Conservation (phyloP, 2,329 filamentous ascomycete genomes). For the Fusarium miscanthi region DNA sequence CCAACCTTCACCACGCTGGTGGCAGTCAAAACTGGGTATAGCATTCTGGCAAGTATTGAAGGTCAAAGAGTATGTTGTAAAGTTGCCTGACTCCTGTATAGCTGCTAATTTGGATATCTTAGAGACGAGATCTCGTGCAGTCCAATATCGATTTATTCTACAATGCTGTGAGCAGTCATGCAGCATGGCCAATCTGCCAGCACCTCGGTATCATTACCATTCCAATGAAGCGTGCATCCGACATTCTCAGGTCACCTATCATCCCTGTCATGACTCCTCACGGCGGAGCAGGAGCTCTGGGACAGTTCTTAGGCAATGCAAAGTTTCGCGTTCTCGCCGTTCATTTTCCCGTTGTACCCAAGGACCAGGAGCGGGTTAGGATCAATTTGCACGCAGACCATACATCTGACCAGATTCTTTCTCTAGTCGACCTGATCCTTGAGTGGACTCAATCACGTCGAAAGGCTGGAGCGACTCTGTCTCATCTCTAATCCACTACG, state of each 20-base stretch:
- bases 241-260: background rate
- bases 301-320: background rate
- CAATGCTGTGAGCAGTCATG: background rate
- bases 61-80: background rate
- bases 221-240: background rate
- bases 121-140: background rate
- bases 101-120: fast-evolving
- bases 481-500: background rate
- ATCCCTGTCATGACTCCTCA: background rate
- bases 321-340: background rate
- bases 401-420: background rate
- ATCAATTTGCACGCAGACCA: background rate
- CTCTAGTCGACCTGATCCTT: fast-evolving
- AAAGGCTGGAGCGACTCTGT: fast-evolving
- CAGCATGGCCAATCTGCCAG: background rate
- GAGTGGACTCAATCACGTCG: background rate
- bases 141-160: background rate
- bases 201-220: background rate
- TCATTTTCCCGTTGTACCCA: background rate
- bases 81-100: fast-evolving
- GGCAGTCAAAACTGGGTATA: background rate
- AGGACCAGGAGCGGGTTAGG: background rate
- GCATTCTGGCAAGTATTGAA: background rate
- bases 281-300: background rate
- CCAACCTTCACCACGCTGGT: background rate